phyloP scores from a whole-genome alignment of 805 yeast genomes.

The Candida krabiensis region DNA sequence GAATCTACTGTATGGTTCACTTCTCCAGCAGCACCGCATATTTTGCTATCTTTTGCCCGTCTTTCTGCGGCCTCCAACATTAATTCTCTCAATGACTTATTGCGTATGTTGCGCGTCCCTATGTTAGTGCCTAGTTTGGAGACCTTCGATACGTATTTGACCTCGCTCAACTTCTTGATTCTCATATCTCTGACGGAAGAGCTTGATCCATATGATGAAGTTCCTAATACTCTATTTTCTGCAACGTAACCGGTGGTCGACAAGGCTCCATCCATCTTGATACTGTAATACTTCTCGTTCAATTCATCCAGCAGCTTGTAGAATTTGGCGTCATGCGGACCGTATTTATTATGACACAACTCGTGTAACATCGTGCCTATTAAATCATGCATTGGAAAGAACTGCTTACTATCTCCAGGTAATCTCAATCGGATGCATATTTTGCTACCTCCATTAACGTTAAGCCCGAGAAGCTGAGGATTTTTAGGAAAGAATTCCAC shows the following conservation, averaged over 20 bases:
- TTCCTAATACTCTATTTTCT: slow-evolving; percentile 47
- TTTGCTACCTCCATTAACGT: slow-evolving; percentile 75
- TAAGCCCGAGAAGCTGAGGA: slow-evolving; percentile 68
- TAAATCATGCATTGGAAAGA: slow-evolving; percentile 63
- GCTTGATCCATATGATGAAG: slow-evolving; percentile 14
- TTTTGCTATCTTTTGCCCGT: slow-evolving; percentile 51
- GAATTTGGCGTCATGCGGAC: slow-evolving; percentile 78
- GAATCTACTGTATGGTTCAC: slow-evolving; percentile 28
- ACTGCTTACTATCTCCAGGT: slow-evolving; percentile 48
- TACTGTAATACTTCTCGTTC: slow-evolving; percentile 46
- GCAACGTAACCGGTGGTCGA: slow-evolving; percentile 49
- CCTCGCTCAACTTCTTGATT: slow-evolving; percentile 39
- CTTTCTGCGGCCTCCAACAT: slow-evolving; percentile 64
- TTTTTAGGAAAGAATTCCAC: slow-evolving; percentile 82
- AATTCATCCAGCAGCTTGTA: slow-evolving; percentile 64
- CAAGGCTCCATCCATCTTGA: slow-evolving; percentile 43
- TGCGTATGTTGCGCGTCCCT: slow-evolving; percentile 1
- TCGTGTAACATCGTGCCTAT: slow-evolving; percentile 89
- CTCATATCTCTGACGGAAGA: slow-evolving; percentile 37
- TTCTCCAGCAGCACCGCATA: slow-evolving; percentile 38
- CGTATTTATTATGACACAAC: slow-evolving; percentile 73
- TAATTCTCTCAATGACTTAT: slow-evolving; percentile 39
- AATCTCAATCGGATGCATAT: slow-evolving; percentile 70
- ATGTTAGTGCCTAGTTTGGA: slow-evolving; percentile 34
- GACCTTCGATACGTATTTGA: slow-evolving; percentile 41